A percentile compares a stretch with the other conserved stretches of the same genome.
Conservation (phyloP, 768 basidiomycete genomes). For the Strobilomyces echinocephalus region DNA sequence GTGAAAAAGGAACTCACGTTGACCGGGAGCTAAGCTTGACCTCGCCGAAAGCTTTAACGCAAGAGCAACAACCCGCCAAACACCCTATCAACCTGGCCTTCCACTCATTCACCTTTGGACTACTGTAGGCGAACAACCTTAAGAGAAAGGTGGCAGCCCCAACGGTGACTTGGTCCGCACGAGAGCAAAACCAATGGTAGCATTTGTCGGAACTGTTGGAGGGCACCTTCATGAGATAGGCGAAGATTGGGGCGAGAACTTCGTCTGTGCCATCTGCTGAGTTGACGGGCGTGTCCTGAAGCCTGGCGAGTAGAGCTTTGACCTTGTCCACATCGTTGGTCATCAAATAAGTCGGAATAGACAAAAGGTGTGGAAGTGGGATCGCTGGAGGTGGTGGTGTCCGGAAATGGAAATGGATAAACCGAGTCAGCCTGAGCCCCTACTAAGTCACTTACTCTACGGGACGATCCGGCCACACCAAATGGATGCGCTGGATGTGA, state of each 20-base stretch:
- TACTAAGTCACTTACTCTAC: no score
- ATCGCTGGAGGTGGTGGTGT: background rate
- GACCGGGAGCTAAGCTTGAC: constrained; percentile 59
- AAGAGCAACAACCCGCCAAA: constrained; percentile 60
- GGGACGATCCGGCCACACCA: background rate
- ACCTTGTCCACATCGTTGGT: constrained; percentile 34
- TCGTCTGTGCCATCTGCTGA: constrained; percentile 44
- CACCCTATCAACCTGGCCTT: constrained; percentile 51
- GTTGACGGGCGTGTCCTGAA: constrained; percentile 57
- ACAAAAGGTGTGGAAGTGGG: background rate
- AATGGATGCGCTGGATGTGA: constrained; percentile 57
- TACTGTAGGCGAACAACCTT: constrained; percentile 74
- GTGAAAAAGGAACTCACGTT: constrained; percentile 54
- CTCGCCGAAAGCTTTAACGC: constrained; percentile 61
- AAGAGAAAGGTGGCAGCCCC: constrained; percentile 79
- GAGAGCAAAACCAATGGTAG: constrained; percentile 80
- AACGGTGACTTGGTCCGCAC: constrained; percentile 49
- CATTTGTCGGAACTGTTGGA: constrained; percentile 33
- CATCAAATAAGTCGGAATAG: constrained; percentile 16
- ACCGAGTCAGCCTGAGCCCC: background rate
- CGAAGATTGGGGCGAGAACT: constrained; percentile 47
- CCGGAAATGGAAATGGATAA: constrained; percentile 20
- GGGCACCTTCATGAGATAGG: constrained; percentile 48
- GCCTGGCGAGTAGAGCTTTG: constrained; percentile 44
- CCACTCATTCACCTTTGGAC: constrained; percentile 58